Evolutionary conservation across 2,329 filamentous ascomycete genomes (phyloP).

Genomic region (Aspergillus sp.): DNA sequence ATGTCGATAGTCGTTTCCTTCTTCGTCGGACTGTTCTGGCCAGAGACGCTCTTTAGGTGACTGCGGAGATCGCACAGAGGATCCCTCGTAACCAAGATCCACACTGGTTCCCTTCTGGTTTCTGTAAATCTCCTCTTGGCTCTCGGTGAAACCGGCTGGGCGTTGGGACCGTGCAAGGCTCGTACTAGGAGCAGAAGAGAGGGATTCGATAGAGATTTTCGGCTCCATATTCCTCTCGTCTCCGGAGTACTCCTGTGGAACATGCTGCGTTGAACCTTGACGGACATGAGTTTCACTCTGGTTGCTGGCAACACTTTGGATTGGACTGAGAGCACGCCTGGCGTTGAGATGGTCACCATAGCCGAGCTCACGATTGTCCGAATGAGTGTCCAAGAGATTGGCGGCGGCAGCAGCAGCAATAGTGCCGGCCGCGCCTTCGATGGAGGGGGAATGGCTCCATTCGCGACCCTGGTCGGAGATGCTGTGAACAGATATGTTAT

Average conservation of each 20-base stretch:
- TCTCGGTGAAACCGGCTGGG: conserved; percentile 53
- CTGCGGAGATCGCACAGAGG: conserved; percentile 24
- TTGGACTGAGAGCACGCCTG: conserved; percentile 76
- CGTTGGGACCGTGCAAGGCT: conserved; percentile 57
- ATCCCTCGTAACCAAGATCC: conserved; percentile 41
- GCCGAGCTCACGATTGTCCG: conserved; percentile 53
- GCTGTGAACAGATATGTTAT: conserved; percentile 50
- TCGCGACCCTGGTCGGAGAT: conserved; percentile 47
- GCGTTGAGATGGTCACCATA: conserved; percentile 59
- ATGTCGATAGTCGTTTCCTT: conserved; percentile 56
- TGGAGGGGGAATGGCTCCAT: conserved; percentile 32
- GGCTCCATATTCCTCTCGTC: conserved; percentile 57
- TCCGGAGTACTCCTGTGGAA: conserved; percentile 55
- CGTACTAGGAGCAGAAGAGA: conserved; percentile 59
- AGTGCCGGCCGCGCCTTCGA: conserved; percentile 35
- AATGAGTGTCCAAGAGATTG: conserved; percentile 37
- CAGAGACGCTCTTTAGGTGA: conserved; percentile 21
- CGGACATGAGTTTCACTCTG: conserved; percentile 67
- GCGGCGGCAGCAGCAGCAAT: conserved; percentile 42
- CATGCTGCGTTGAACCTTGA: conserved; percentile 56
- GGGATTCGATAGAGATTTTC: conserved; percentile 57
- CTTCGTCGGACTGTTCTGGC: conserved; percentile 29
- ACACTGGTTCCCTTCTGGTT: conserved; percentile 37
- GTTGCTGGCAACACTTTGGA: conserved; percentile 89
- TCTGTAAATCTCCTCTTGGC: conserved; percentile 50